Base-by-base conservation (phyloP, 1,284 basidiomycete genomes). In the Kwoniella shivajii region DNA sequence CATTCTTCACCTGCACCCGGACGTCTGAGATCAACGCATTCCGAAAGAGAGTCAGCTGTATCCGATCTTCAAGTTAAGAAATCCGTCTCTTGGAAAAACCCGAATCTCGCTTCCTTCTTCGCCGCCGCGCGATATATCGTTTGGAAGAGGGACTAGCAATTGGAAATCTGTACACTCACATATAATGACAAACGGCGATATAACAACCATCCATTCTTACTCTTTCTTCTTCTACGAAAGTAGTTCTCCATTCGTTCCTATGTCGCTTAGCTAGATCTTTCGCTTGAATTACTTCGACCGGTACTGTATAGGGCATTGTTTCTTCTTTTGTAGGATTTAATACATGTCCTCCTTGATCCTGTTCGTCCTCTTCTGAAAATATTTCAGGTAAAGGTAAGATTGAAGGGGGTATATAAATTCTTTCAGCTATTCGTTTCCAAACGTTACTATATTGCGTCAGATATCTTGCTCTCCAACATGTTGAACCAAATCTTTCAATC, bases 181-280 rank as follows among this genome's bases (percentile, higher is more conserved):
- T 68, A 54, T 78, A 79, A 71, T 92, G 90, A 69, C 90, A 93
- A 14, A 91, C 86, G 26, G 90, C 86, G 56, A 95, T 93, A 73
- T 93, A 94, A 16, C 91, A 86, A 4, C 92, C 92, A 63, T 94
- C 92, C 64, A 88, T 76, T 39, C 92, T 84, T 36, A 94, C 73
- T 33, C 92, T 83, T 50, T 91, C 90, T 61, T 90, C 87, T 71
- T 92, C 88, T 41, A 94, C 83, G 70, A 85, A 89, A 5, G 88
- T 76, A 24, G 86, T 85, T 36, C 92, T 83, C 77, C 86, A 90
- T 72, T 90, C 85, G 46, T 78, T 82, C 46, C 76, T 71, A 70
- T 85, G 86, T 37, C 77, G 76, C 26, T 81, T 72, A 6, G 85
- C 78, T 16, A 89, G 76, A 2, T 79, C 72, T 24, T 37, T 48